A percentile compares a stretch with the other conserved stretches of the same genome.
Evolutionary conservation across 768 basidiomycete genomes (phyloP).

Genomic region (Glaciozyma antarctica): DNA sequence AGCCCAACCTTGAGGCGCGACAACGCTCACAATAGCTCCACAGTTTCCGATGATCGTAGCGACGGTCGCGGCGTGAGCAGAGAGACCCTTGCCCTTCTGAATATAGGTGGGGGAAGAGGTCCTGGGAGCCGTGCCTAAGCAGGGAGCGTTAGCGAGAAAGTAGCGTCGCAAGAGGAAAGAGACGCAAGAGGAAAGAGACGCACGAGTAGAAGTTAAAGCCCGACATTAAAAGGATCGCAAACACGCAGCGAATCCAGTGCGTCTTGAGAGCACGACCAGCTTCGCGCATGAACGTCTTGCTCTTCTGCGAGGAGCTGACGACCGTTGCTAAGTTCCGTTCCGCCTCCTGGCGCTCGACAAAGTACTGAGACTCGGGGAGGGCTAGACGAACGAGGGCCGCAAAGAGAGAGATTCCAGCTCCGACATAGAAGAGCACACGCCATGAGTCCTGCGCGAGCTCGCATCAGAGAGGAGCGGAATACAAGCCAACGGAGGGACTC

Average conservation of each 20-base stretch:
- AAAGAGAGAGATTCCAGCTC: slow-evolving; percentile 39
- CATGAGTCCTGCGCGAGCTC: slow-evolving; percentile 39
- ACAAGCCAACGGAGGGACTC: not conserved
- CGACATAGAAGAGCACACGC: slow-evolving; percentile 21
- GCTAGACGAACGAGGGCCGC: slow-evolving; percentile 56
- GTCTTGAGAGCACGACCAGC: slow-evolving; percentile 51
- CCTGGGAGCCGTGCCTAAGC: slow-evolving; percentile 47
- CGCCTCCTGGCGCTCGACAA: slow-evolving; percentile 42
- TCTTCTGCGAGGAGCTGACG: slow-evolving; percentile 31
- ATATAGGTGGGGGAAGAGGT: slow-evolving; percentile 30
- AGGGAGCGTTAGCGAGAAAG: no score
- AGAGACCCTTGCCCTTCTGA: slow-evolving; percentile 26
- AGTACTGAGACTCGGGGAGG: slow-evolving; percentile 70
- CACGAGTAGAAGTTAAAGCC: slow-evolving; percentile 43
- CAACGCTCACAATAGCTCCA: slow-evolving; percentile 34
- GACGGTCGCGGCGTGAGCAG: slow-evolving; percentile 23
- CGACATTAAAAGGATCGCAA: slow-evolving; percentile 52
- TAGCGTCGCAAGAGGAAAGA: no score
- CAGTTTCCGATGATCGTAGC: slow-evolving; percentile 34
- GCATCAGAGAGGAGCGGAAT: slow-evolving; percentile 44
- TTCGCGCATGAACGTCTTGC: slow-evolving; percentile 70
- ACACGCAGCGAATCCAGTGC: slow-evolving; percentile 76
- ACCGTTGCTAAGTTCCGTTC: slow-evolving; percentile 45
- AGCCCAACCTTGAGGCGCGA: not conserved
- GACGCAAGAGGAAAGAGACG: no score